phyloP scores from a whole-genome alignment of 140 eudicot species.

The Cichorium intybus region DNA sequence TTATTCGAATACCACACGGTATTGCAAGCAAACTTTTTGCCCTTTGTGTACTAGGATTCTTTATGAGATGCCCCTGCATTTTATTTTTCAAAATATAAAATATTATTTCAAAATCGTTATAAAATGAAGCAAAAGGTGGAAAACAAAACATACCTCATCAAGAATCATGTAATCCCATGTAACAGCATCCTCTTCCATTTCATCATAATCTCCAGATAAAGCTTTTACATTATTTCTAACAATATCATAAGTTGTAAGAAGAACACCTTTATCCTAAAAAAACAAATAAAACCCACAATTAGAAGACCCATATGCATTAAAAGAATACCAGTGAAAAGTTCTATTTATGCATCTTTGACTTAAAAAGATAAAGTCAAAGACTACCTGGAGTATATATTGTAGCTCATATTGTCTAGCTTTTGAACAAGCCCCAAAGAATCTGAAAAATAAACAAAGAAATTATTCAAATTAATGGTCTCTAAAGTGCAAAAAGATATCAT shows the following conservation, averaged over 20 bases:
- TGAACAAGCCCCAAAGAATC: constrained; percentile 72
- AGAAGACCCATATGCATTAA: not conserved
- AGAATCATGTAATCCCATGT: constrained; percentile 96
- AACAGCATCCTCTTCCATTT: constrained; percentile 54
- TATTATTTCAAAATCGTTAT: not conserved
- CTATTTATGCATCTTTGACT: not conserved
- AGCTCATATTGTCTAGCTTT: constrained; percentile 90
- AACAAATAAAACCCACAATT: not conserved
- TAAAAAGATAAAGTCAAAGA: constrained; percentile 9
- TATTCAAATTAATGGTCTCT: not conserved
- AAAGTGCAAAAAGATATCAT: not conserved
- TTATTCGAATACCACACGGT: constrained; percentile 80
- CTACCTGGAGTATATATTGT: constrained; percentile 84
- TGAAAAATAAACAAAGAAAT: constrained; percentile 21
- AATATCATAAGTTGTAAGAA: constrained; percentile 93
- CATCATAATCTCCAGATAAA: constrained; percentile 56
- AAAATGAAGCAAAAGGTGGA: not conserved
- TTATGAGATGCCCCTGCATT: constrained; percentile 88
- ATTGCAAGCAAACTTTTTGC: constrained; percentile 91
- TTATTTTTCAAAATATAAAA: constrained; percentile 9
- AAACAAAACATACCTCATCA: constrained; percentile 64
- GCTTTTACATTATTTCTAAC: constrained; percentile 79
- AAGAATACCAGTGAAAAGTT: not conserved
- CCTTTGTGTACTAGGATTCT: constrained; percentile 97
- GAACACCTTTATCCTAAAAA: constrained; percentile 83